These are phyloP conservation scores for Cydonia oblonga DNA, from an alignment of 331 rosid species.

Conservation along the genomic window DNA sequence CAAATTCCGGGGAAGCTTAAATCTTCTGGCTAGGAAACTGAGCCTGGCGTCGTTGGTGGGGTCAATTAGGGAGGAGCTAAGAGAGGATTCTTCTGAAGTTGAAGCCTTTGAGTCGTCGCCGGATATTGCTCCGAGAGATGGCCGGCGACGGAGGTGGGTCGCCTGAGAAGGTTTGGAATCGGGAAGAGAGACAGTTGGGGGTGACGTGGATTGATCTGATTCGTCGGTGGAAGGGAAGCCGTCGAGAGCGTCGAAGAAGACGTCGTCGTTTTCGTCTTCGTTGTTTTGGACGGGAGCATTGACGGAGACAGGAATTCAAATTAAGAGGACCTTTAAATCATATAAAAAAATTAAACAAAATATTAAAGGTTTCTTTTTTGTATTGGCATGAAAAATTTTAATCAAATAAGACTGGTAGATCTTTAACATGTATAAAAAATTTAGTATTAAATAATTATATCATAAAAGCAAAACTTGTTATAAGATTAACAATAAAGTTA, in stretches of 20 bases:
- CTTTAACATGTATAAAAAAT: too few relatives aligned
- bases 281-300: too few relatives aligned
- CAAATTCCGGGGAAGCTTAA: not conserved
- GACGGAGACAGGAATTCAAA: too few relatives aligned
- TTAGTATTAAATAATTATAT: too few relatives aligned
- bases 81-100: conserved; percentile 3
- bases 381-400: too few relatives aligned
- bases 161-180: conserved; percentile 1
- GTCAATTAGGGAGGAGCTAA: conserved; percentile 13
- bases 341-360: too few relatives aligned
- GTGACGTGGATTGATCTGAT: conserved; percentile 32
- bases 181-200: not conserved
- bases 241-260: conserved; percentile 34
- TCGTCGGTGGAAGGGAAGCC: conserved; percentile 18
- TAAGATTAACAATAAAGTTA: too few relatives aligned
- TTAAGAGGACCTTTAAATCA: too few relatives aligned
- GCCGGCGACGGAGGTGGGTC: conserved; percentile 33
- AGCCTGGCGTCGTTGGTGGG: conserved; percentile 5
- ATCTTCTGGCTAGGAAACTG: conserved; percentile 11
- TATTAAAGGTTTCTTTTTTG: too few relatives aligned
- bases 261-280: conserved; percentile 31
- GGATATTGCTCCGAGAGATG: not conserved
- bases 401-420: too few relatives aligned
- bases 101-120: conserved; percentile 11
- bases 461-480: too few relatives aligned